phyloP scores from a whole-genome alignment of 345 rosid species.

The Corchorus olitorius region DNA sequence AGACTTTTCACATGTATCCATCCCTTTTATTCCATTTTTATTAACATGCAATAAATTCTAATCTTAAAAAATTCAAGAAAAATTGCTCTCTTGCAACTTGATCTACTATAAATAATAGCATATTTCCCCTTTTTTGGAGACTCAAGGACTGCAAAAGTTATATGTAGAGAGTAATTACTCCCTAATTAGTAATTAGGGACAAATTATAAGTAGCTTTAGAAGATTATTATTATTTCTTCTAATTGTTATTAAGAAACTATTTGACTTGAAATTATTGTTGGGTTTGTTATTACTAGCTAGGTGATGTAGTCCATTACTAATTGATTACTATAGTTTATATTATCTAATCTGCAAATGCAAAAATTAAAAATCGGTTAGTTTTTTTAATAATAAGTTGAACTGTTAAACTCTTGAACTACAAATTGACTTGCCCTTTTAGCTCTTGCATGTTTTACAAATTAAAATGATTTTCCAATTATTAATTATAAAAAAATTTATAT shows the following conservation, averaged over 20 bases:
- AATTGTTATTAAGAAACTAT: not conserved
- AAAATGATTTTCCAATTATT: not conserved
- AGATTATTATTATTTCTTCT: not conserved
- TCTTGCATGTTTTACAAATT: not conserved
- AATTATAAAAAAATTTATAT: not conserved
- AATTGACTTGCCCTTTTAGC: not conserved
- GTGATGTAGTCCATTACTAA: slow-evolving; percentile 10
- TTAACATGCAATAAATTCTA: too few species aligned
- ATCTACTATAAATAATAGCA: too few species aligned
- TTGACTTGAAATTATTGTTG: slow-evolving; percentile 7
- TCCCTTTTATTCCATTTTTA: too few species aligned
- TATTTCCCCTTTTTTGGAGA: too few species aligned
- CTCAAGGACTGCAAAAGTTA: too few species aligned
- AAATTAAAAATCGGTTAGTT: not conserved
- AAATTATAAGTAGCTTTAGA: too few species aligned
- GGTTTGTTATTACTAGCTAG: not conserved
- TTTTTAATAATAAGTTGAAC: not conserved
- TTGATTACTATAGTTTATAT: not conserved
- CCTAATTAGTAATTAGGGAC: too few species aligned
- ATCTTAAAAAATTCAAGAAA: too few species aligned
- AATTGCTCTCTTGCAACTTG: too few species aligned
- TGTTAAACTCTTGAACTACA: not conserved
- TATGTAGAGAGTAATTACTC: too few species aligned
- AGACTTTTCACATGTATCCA: too few species aligned
- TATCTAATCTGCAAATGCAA: slow-evolving; percentile 1